Base-by-base conservation (phyloP, 208 protist species). In the Wallacemonas rigidus region DNA sequence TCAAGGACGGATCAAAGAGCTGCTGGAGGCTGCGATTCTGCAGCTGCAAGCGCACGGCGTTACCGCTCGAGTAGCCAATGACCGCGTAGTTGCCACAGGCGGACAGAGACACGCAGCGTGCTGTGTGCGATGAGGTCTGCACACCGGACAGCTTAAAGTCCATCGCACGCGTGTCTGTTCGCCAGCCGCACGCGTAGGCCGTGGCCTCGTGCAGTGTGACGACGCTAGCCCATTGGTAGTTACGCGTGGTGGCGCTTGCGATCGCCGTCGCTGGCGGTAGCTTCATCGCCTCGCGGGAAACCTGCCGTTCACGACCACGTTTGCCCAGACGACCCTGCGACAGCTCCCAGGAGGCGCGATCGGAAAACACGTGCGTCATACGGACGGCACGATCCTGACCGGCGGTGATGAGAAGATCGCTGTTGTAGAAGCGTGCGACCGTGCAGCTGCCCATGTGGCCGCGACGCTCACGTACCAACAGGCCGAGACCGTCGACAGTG, bases 21-120 rank as follows among this genome's bases (percentile, higher is more conserved):
- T 96, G 92, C 26, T 76, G 80, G 47, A 94, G 73, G 63, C 87
- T 87, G 60, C 80, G 75, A 77, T 91, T 94, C 75, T 97, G 91
- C 57, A 97, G 64, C 53, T 77, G 95, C 43, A 95, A 80, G 11
- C 83, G 43, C 2, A 79, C 68, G 3, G 89, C 87, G 80, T 94
- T 86, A 64, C 93, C 93, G 71, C 89, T 94, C 14, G 85, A 91
- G 80, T 95, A 95, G 38, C 93, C 93, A 17, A 95, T 85, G 17
- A 94, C 76, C 48, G 87, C 91, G 76, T 87, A 96, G 82, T 95
- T 96, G 53, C 91, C 93, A 74, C 93, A 97, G 63, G 88, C 87
- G 41, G 88, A 93, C 54, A 97, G 76, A 14, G 89, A 72, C 43
- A 97, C 79, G 51, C 72, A 69, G 36, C 87, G 87, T n/a, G 89